A percentile compares a stretch with the other conserved stretches of the same genome.
Evolutionary conservation across 352 stramenopile genomes (phyloP).

Genomic region (Thraustotheca clavata): DNA sequence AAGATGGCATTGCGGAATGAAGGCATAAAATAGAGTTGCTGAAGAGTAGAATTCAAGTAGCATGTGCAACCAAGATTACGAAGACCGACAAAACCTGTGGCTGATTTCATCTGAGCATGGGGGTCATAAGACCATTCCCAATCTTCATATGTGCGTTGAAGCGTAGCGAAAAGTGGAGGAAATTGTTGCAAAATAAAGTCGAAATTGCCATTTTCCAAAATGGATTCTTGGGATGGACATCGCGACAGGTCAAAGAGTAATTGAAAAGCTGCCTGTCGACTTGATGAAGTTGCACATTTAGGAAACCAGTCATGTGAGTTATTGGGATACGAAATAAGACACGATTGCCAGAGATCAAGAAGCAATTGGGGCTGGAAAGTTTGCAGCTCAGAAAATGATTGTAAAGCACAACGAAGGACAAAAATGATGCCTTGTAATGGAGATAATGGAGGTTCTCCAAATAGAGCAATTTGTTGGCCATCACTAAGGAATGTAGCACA

Average conservation of each 20-base stretch:
- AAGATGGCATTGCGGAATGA: conserved; percentile 21
- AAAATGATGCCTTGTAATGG: conserved; percentile 5
- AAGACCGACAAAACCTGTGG: conserved; percentile 23
- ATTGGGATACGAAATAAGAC: conserved; percentile 1
- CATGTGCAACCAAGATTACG: conserved; percentile 36
- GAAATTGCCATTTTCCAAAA: conserved; percentile 10
- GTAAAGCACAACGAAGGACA: background rate
- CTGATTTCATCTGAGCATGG: conserved; percentile 12
- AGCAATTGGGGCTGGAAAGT: conserved; percentile 18
- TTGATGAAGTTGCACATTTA: background rate
- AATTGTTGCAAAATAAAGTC: conserved; percentile 17
- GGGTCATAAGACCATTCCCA: conserved; percentile 18
- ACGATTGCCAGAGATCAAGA: background rate
- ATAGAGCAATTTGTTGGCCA: background rate
- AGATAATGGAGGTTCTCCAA: background rate
- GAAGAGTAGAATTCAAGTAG: conserved; percentile 40
- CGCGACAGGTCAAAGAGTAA: conserved; percentile 3
- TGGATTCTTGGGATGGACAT: background rate
- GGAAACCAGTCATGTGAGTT: background rate
- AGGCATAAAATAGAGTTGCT: conserved; percentile 32
- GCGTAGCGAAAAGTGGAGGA: background rate
- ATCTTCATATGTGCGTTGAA: conserved; percentile 11
- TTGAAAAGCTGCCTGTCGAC: conserved; percentile 6
- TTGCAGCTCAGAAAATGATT: background rate
- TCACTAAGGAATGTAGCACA: conserved; percentile 8